These are phyloP conservation scores for Aspergillus ibericus DNA, from an alignment of 2,329 filamentous ascomycete species.

Conservation along the genomic window DNA sequence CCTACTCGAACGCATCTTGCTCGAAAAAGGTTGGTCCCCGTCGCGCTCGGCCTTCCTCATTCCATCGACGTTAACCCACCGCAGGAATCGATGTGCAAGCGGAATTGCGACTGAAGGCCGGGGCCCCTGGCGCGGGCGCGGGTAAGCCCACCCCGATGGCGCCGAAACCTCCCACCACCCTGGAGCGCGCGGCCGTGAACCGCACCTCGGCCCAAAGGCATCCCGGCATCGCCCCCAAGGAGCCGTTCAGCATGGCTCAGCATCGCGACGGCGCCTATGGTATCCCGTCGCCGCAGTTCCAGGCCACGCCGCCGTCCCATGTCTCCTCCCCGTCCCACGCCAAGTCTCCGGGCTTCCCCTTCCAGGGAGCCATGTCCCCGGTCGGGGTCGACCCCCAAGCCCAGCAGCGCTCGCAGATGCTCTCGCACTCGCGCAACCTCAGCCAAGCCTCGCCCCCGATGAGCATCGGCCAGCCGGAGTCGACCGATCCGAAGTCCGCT, in stretches of 20 bases:
- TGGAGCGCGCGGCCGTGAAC: constrained; percentile 79
- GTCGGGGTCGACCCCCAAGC: constrained; percentile 56
- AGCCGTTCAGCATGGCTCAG: constrained; percentile 51
- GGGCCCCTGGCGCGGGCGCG: constrained; percentile 72
- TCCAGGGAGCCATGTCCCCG: constrained; percentile 62
- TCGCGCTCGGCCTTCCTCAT: neutral
- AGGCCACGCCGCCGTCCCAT: constrained; percentile 81
- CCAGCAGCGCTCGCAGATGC: constrained; percentile 48
- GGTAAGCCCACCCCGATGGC: constrained; percentile 66
- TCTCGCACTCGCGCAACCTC: constrained; percentile 38
- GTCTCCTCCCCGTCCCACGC: constrained; percentile 64
- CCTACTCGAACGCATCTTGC: constrained; percentile 85
- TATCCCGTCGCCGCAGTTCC: constrained; percentile 67
- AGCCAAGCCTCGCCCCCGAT: constrained; percentile 36
- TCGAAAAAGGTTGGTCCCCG: constrained; percentile 75
- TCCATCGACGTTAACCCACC: constrained; percentile 9
- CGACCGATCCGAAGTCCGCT: constrained; percentile 35
- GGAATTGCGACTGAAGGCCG: constrained; percentile 88
- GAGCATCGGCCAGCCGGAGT: constrained; percentile 40
- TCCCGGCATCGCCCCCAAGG: constrained; percentile 72
- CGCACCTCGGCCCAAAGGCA: constrained; percentile 72
- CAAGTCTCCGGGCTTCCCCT: constrained; percentile 61
- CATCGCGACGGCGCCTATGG: constrained; percentile 39
- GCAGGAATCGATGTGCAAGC: constrained; percentile 94
- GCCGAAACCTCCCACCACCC: constrained; percentile 69